Percentiles rank a stretch among this genome's conserved stretches.
Evolutionary conservation across 345 rosid species (phyloP).

Genomic region (Euphorbia tirucalli): DNA sequence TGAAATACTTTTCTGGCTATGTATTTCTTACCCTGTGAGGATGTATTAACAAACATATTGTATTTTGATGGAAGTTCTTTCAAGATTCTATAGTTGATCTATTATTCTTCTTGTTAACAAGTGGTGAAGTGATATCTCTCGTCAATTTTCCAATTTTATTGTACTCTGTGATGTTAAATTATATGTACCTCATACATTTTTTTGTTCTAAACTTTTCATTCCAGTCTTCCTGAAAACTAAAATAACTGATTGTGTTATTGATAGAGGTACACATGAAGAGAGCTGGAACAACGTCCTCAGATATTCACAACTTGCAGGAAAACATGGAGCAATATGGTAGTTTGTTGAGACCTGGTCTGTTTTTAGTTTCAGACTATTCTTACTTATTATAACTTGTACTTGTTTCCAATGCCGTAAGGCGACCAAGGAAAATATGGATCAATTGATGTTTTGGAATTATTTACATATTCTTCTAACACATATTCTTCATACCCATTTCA

Average conservation of each 20-base stretch:
- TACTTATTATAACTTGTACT: not conserved
- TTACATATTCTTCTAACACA: not conserved
- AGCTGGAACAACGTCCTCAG: conserved; percentile 24
- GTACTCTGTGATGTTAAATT: not conserved
- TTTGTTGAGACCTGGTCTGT: conserved; percentile 20
- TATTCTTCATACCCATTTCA: conserved; percentile 1
- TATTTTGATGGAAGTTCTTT: not conserved
- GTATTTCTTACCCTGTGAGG: not conserved
- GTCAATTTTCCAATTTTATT: conserved; percentile 2
- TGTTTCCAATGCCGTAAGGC: not conserved
- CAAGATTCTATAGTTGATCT: not conserved
- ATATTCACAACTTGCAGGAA: conserved; percentile 21
- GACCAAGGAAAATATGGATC: not conserved
- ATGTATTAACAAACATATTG: not conserved
- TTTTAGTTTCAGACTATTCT: not conserved
- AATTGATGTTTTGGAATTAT: not conserved
- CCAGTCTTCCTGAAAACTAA: not conserved
- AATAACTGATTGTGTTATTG: conserved; percentile 12
- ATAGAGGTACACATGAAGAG: conserved; percentile 28
- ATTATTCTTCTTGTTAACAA: not conserved
- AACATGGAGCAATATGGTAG: conserved; percentile 19
- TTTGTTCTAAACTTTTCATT: not conserved
- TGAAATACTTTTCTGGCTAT: not conserved
- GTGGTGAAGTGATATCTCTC: not conserved
- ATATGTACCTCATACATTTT: conserved; percentile 4